These are phyloP conservation scores for Trebouxia gelatinosa DNA, from an alignment of 163 green algal genomes.

Conservation along the genomic window DNA sequence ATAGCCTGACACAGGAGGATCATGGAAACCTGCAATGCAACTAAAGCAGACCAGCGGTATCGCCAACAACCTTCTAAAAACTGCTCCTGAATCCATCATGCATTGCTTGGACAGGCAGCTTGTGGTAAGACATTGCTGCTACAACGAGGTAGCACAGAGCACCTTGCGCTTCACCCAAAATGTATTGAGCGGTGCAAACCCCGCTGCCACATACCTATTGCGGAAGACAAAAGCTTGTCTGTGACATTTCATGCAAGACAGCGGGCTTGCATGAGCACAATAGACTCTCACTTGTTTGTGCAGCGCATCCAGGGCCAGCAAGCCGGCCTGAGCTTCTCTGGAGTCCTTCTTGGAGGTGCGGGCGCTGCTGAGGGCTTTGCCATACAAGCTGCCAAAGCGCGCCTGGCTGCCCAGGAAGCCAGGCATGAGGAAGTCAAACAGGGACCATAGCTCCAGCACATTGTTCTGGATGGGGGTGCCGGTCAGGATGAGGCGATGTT, in stretches of 20 bases:
- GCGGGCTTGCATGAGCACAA: neutral
- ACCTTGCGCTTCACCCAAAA: neutral
- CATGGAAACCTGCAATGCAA: too few species aligned
- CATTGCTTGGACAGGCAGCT: neutral
- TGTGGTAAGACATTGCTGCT: neutral
- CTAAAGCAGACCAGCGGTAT: too few species aligned
- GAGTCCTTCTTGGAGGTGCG: constrained; percentile 64
- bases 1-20: too few species aligned
- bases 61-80: too few species aligned
- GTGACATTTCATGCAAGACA: neutral
- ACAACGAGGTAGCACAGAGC: too few species aligned
- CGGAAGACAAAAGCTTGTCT: neutral
- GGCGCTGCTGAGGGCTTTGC: constrained; percentile 59
- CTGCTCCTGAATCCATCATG: too few species aligned
- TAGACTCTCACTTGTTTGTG: constrained; percentile 66
- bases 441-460: constrained; percentile 92
- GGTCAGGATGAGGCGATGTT: constrained; percentile 88
- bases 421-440: constrained; percentile 99
- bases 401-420: constrained; percentile 89
- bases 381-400: constrained; percentile 63
- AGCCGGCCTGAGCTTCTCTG: constrained; percentile 71
- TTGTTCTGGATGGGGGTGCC: constrained; percentile 98
- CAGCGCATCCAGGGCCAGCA: constrained; percentile 85
- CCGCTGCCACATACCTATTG: neutral
- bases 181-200: neutral